Conservation (phyloP, 106 monocot species). For the Dactylorhiza incarnata region DNA sequence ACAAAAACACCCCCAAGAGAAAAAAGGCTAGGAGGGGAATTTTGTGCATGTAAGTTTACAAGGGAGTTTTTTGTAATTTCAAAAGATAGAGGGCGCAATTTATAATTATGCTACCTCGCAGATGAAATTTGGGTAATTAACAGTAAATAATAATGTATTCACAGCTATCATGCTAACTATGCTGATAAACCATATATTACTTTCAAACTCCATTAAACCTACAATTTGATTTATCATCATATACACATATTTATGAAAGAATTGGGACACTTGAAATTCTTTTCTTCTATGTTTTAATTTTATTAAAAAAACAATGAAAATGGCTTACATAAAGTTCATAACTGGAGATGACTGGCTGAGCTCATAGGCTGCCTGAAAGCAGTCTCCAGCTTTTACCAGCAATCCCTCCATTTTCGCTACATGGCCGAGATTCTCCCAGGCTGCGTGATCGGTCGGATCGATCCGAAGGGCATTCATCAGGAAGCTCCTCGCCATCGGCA, state of each 20-base stretch:
- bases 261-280: background rate
- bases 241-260: slow-evolving; percentile 3
- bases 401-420: slow-evolving; percentile 52
- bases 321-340: slow-evolving; percentile 26
- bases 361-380: slow-evolving; percentile 79
- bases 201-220: background rate
- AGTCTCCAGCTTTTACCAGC: slow-evolving; percentile 60
- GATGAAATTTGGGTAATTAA: background rate
- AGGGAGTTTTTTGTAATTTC: no score
- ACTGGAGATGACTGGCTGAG: slow-evolving; percentile 54
- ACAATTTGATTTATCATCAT: background rate
- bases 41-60: no score
- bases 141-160: background rate
- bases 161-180: background rate
- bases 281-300: background rate
- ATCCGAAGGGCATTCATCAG: slow-evolving; percentile 60
- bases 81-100: background rate
- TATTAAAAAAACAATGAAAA: background rate
- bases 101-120: background rate
- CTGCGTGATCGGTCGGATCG: slow-evolving; percentile 58
- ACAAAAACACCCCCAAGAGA: no score
- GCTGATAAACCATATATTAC: background rate
- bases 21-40: no score
- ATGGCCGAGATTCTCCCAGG: slow-evolving; percentile 65
- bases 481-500: slow-evolving; percentile 59